phyloP scores from a whole-genome alignment of 1,139 yeast species.

The Meyerozyma smithsonii region DNA sequence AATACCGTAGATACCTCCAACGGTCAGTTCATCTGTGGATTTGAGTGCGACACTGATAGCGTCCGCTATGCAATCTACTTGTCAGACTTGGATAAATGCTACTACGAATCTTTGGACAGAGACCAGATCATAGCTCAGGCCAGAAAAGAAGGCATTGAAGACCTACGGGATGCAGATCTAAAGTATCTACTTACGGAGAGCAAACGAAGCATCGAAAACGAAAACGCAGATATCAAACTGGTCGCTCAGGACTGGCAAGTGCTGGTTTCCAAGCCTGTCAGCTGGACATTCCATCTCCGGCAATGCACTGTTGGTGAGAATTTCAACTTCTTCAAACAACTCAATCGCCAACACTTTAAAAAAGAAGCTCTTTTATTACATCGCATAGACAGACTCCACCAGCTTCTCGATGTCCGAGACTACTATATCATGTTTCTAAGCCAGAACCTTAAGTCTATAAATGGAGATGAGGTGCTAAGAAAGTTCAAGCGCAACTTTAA shows the following conservation, averaged over 20 bases:
- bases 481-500: conserved; percentile 21
- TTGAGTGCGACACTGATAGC: not conserved
- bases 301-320: conserved; percentile 8
- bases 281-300: conserved; percentile 22
- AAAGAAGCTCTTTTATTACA: conserved; percentile 18
- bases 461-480: conserved; percentile 30
- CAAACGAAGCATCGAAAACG: not conserved
- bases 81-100: not conserved
- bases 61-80: not conserved
- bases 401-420: conserved; percentile 26
- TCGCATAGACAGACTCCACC: conserved; percentile 20
- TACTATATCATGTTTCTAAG: conserved; percentile 28
- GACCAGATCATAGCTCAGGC: not conserved
- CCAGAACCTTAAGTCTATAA: conserved; percentile 34
- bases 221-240: not conserved
- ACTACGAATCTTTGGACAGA: conserved; percentile 1
- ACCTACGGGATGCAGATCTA: conserved; percentile 5
- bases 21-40: not conserved
- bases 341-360: conserved; percentile 22
- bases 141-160: conserved; percentile 1
- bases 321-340: conserved; percentile 15
- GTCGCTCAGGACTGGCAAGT: not conserved
- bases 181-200: not conserved
- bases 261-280: not conserved
- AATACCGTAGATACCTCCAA: not conserved